A percentile compares a stretch with the other conserved stretches of the same genome.
Evolutionary conservation across 1,139 yeast genomes (phyloP).

Genomic region (Candida albicans): DNA sequence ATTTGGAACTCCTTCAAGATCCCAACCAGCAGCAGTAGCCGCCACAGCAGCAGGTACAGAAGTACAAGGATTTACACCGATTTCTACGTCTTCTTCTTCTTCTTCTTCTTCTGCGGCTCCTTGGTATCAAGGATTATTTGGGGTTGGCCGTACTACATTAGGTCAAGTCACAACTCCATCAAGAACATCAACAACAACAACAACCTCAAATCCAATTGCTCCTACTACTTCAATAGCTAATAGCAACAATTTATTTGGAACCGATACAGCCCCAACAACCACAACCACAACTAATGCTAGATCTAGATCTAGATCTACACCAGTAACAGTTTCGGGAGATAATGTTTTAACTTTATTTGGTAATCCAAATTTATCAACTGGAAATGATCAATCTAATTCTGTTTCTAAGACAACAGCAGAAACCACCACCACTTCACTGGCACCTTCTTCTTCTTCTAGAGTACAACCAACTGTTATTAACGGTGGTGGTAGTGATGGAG

Average conservation of each 20-base stretch:
- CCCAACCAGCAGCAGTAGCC: neutral
- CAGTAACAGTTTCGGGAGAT: neutral
- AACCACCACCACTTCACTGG: neutral
- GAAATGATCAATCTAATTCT: neutral
- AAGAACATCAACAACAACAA: slow-evolving; percentile 1
- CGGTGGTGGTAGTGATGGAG: neutral
- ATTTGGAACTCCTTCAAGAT: slow-evolving; percentile 2
- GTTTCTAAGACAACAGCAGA: neutral
- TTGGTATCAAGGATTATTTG: slow-evolving; percentile 7
- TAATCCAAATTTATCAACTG: neutral
- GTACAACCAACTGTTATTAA: neutral
- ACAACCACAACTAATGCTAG: neutral
- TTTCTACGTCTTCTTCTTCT: neutral
- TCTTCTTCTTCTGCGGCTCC: neutral
- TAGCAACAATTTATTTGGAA: neutral
- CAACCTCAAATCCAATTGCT: neutral
- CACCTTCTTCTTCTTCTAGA: neutral
- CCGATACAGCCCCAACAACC: too few relatives aligned
- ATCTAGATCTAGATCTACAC: neutral
- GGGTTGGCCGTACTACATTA: slow-evolving; percentile 8
- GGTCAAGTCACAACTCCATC: slow-evolving; percentile 3
- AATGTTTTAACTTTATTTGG: neutral
- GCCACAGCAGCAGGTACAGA: neutral
- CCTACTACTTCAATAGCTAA: neutral
- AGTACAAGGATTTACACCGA: neutral